Base-by-base conservation (phyloP, 2,329 filamentous ascomycete genomes). In the Septoria petroselini region DNA sequence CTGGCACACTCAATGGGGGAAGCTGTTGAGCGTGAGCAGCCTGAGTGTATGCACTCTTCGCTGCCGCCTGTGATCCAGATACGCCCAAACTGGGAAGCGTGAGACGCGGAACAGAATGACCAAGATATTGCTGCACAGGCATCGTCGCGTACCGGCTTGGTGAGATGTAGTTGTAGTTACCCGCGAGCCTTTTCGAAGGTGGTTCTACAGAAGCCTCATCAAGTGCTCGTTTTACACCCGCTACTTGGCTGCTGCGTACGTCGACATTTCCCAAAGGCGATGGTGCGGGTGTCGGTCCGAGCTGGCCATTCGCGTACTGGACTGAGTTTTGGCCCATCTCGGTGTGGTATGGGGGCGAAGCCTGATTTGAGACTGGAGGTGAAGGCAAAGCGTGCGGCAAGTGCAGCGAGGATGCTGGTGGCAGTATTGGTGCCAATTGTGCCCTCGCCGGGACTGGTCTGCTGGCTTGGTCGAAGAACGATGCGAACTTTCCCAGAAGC, bases 401-500 rank as follows among this genome's bases (percentile, higher is more conserved):
- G n/a, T 70, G 66, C 14, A 68, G 75, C 48, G 75, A 76, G 19
- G 74, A 79, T 29, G 73, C 76, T 29, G 76, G 71, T 52, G 69
- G 71, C 25, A 71, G 68, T 40, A 72, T 68, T 7, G 71, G 58
- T 8, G 70, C 68, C 33, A 46, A 21, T 30, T 37, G 33, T 11
- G 42, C 14, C n/a, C 34, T 38, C 61, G 54, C 62, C 60, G 47
- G 67, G 42, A 66, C 69, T 55, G 64, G 63, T 66, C 53, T 75
- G 64, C 31, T 72, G 23, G 88, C 86, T 51, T 80, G 79, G 59
- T 91, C 83, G 71, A 89, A 90, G 71, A 90, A 96, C 44, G 84
- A 82, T 58, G 84, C 84, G 66, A 96, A 96, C 58, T 84, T 85
- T 44, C 85, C 80, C 47, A 97, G 76, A 68, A 90, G 90, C 54